Evolutionary conservation across 2,329 filamentous ascomycete genomes (phyloP).

Genomic region (Tolypocladium paradoxum): DNA sequence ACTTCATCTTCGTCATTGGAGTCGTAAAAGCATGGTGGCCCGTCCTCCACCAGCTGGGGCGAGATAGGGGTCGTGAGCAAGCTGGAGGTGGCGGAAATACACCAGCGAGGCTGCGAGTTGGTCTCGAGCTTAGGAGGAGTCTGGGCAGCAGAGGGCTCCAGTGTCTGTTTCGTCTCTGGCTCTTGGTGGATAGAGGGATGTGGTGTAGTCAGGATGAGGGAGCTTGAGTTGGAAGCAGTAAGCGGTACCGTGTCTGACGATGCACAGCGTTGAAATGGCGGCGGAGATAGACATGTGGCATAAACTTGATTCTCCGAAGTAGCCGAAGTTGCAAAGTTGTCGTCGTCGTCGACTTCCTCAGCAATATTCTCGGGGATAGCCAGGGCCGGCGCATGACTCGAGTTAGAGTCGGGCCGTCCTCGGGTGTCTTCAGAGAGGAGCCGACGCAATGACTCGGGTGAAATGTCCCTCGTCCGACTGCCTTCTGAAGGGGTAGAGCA

Average conservation of each 20-base stretch:
- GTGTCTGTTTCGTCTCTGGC: conserved; percentile 4
- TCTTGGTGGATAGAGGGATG: conserved; percentile 7
- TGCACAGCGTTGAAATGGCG: conserved; percentile 32
- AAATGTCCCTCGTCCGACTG: conserved; percentile 38
- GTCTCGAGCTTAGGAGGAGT: conserved; percentile 13
- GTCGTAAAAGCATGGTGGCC: conserved; percentile 35
- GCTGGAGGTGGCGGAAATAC: conserved; percentile 17
- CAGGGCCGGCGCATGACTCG: conserved; percentile 19
- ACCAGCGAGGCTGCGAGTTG: conserved; percentile 13
- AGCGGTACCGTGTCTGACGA: conserved; percentile 17
- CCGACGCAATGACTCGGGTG: conserved; percentile 41
- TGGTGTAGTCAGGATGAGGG: conserved; percentile 12
- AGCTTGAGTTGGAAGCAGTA: conserved; percentile 12
- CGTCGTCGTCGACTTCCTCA: conserved; percentile 42
- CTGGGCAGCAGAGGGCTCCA: conserved; percentile 10
- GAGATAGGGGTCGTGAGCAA: conserved; percentile 23
- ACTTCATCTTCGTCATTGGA: conserved; percentile 31
- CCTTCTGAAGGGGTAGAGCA: conserved; percentile 22
- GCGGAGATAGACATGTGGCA: conserved; percentile 39
- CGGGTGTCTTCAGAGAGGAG: conserved; percentile 38
- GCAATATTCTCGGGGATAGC: conserved; percentile 24
- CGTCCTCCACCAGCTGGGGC: conserved; percentile 27
- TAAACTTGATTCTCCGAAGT: conserved; percentile 32
- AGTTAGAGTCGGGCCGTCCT: conserved; percentile 12
- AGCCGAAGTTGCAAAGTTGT: conserved; percentile 49